Evolutionary conservation across 371 early-diverging fungal species (phyloP).

Genomic region (Lichtheimia ornata): DNA sequence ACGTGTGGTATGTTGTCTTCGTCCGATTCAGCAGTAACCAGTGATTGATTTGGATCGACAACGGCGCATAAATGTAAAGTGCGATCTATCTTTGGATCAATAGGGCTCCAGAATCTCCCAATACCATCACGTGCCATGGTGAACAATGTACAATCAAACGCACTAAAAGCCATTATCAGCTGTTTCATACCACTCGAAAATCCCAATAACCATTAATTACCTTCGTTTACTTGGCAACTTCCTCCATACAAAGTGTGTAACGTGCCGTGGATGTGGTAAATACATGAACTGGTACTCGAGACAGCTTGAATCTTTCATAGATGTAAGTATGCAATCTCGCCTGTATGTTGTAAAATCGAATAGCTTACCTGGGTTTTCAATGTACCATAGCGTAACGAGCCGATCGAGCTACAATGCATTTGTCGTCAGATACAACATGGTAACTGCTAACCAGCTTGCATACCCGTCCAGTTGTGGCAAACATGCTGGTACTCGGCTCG

Average conservation of each 20-base stretch:
- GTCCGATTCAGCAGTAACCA: conserved; percentile 51
- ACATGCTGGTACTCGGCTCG: conserved; percentile 67
- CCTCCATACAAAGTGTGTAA: conserved; percentile 73
- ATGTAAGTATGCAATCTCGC: too few species aligned
- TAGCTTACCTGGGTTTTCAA: not conserved
- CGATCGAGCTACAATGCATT: conserved; percentile 57
- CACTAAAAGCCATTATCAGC: not conserved
- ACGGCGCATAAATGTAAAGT: conserved; percentile 67
- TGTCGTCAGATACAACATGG: too few species aligned
- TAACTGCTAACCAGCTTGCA: not conserved
- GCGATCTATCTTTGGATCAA: conserved; percentile 43
- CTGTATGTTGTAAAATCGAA: too few species aligned
- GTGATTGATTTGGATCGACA: conserved; percentile 71
- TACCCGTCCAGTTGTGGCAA: conserved; percentile 50
- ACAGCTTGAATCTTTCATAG: not conserved
- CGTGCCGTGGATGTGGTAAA: conserved; percentile 69
- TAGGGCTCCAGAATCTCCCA: conserved; percentile 79
- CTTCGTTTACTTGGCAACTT: conserved; percentile 39
- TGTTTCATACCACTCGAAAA: not conserved
- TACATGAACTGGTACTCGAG: conserved; percentile 62
- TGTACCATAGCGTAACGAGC: conserved; percentile 76
- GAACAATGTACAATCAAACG: conserved; percentile 58
- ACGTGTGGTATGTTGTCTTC: conserved; percentile 11
- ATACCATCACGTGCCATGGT: conserved; percentile 75
- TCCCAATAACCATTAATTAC: not conserved